Evolutionary conservation across 495 filamentous ascomycete species (phyloP).

Genomic region (Hypoxylon trugodes): DNA sequence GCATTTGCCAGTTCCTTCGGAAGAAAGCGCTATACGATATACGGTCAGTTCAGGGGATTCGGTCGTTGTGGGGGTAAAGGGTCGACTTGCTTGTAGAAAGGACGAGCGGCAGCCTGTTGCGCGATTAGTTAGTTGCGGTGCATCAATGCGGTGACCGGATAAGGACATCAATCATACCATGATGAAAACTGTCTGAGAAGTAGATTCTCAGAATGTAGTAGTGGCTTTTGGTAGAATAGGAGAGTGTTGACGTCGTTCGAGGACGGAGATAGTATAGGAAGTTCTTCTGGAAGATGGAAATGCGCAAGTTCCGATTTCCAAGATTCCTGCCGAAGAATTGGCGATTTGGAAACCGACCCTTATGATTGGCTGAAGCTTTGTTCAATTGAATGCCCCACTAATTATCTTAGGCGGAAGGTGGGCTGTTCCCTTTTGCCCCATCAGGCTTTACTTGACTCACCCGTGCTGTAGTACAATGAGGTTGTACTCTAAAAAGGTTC

Average conservation of each 20-base stretch:
- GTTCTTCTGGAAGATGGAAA: conserved; percentile 9
- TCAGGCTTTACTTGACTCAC: conserved; percentile 7
- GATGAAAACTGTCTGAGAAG: conserved; percentile 23
- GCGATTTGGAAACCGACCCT: conserved; percentile 34
- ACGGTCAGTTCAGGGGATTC: conserved; percentile 41
- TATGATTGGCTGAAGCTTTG: conserved; percentile 55
- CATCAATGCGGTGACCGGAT: not conserved
- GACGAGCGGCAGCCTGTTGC: conserved; percentile 52
- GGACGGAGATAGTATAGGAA: conserved; percentile 14
- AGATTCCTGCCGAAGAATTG: conserved; percentile 31
- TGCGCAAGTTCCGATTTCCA: conserved; percentile 22
- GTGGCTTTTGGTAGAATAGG: not conserved
- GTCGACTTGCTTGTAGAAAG: conserved; percentile 83
- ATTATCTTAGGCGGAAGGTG: conserved; percentile 11
- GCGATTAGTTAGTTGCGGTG: conserved; percentile 42
- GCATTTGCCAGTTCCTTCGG: conserved; percentile 83
- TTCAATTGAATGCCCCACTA: conserved; percentile 14
- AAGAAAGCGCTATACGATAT: conserved; percentile 72
- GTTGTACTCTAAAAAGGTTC: too few relatives aligned
- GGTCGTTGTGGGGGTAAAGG: conserved; percentile 38
- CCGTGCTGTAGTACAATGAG: too few relatives aligned
- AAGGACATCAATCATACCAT: conserved; percentile 48
- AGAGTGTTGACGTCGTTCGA: conserved; percentile 6
- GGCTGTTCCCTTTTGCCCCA: conserved; percentile 10
- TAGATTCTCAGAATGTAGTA: not conserved